Evolutionary conservation across 305 asterid genomes (phyloP), one percentile per base, ranked within the genome.

Genomic region (Andrographis paniculata): DNA sequence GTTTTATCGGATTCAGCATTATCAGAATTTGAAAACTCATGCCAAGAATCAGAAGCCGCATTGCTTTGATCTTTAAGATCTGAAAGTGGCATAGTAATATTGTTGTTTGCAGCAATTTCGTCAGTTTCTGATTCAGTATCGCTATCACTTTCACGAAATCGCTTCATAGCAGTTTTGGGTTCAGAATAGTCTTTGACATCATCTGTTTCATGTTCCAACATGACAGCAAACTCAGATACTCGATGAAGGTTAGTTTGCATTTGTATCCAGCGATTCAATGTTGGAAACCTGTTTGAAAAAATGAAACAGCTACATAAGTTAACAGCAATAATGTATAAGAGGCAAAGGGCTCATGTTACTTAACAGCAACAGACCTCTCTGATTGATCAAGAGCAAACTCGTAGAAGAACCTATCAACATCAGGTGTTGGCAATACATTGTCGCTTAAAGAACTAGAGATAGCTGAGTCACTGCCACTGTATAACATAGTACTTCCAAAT

Each of bases 191-290:
- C 87, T 41, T 63, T 65, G 55, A 50, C 59, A 44, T 69, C 80
- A 55, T 68, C 71, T 59, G 58, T 50, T 62, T 73, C 73, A 59
- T 69, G 77, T 54, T 80, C 94, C 39, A 74, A 55, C 87, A 68
- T 78, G 58, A 83, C 91, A 52, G 99, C 93, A 72, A 87, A 80
- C 73, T 87, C 99, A 13, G 94, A 83, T 66, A 91, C 80, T 66
- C 93, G 84, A 62, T 91, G 99, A 64, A 87, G 96, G 68, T 87
- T 91, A 51, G 89, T 87, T 72, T 91, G 99, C 94, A 91, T 70
- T 76, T 86, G 96, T 56, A 87, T 91, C 99, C 99, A 91, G 62
- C 96, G 94, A 59, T 91, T 87, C 82, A 91, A 70, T 58, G 96
- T 81, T 39, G 99, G 95, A 59, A 83, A 91, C 82, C 98, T 91